Evolutionary conservation across 768 basidiomycete species (phyloP).

Genomic region (Hygrophorus pudorinus): DNA sequence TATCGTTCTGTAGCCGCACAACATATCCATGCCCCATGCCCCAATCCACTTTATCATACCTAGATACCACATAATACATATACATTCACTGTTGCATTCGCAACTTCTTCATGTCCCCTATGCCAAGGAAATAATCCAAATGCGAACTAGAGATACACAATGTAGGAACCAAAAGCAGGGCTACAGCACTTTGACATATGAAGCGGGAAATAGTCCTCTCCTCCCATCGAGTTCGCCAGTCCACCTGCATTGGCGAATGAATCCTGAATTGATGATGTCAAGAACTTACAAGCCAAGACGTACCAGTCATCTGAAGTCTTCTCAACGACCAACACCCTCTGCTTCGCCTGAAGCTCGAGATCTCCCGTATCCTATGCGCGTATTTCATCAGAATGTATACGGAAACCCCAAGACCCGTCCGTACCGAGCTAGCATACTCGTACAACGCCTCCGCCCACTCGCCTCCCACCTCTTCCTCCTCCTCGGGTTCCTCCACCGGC

Average conservation of each 20-base stretch:
- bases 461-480: slow-evolving; percentile 33
- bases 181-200: slow-evolving; percentile 56
- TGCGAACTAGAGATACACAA: too few relatives aligned
- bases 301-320: slow-evolving; percentile 71
- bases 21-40: neutral
- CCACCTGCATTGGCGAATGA: slow-evolving; percentile 38
- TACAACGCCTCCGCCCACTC: slow-evolving; percentile 77
- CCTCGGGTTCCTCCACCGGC: slow-evolving; percentile 17
- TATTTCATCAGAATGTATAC: neutral
- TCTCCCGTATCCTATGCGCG: slow-evolving; percentile 55
- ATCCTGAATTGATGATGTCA: slow-evolving; percentile 1
- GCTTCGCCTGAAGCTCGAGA: slow-evolving; percentile 44
- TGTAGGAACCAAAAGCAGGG: neutral
- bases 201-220: slow-evolving; percentile 56
- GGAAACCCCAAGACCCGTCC: neutral
- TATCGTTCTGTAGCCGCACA: neutral
- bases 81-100: neutral
- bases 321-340: slow-evolving; percentile 54
- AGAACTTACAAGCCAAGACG: slow-evolving; percentile 14
- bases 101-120: too few relatives aligned
- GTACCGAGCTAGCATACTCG: slow-evolving; percentile 59
- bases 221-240: slow-evolving; percentile 50
- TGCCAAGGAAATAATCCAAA: too few relatives aligned
- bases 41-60: neutral
- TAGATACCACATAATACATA: neutral